Conservation (phyloP, 192 early-diverging fungal species). For the Physocladia obscura region DNA sequence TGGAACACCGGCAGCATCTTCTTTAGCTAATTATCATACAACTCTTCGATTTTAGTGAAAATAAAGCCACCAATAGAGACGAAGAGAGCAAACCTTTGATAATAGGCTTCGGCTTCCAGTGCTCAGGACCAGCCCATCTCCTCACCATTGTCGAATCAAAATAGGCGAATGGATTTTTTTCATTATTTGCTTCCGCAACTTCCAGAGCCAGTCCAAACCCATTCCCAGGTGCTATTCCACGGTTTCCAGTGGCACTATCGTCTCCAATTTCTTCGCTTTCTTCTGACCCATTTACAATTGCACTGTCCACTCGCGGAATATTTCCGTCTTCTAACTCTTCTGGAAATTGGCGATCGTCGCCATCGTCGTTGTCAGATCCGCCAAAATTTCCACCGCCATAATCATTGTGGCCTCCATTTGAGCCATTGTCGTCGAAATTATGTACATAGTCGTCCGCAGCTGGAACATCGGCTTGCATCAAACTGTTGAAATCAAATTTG, state of each 20-base stretch:
- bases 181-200: background rate
- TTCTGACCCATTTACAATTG: background rate
- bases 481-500: slow-evolving; percentile 13
- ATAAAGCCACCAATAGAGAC: background rate
- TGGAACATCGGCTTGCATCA: slow-evolving; percentile 18
- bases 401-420: slow-evolving; percentile 33
- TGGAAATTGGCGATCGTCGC: slow-evolving; percentile 5
- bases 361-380: slow-evolving; percentile 34
- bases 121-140: slow-evolving; percentile 92
- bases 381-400: background rate
- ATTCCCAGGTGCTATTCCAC: background rate
- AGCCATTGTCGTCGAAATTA: slow-evolving; percentile 21
- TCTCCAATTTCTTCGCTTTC: slow-evolving; percentile 7
- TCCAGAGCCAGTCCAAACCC: slow-evolving; percentile 8
- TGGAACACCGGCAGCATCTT: background rate
- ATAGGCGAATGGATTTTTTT: slow-evolving; percentile 67
- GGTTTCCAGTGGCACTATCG: slow-evolving; percentile 35
- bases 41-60: no score
- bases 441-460: slow-evolving; percentile 33
- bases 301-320: slow-evolving; percentile 26
- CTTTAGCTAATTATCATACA: background rate
- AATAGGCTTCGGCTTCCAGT: slow-evolving; percentile 65
- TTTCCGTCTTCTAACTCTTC: background rate
- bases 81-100: slow-evolving; percentile 3
- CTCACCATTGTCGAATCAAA: slow-evolving; percentile 80